Evolutionary conservation across 148 eudicot species (phyloP), one percentile per base, ranked within the genome.

Genomic region (Fagopyrum tataricum): DNA sequence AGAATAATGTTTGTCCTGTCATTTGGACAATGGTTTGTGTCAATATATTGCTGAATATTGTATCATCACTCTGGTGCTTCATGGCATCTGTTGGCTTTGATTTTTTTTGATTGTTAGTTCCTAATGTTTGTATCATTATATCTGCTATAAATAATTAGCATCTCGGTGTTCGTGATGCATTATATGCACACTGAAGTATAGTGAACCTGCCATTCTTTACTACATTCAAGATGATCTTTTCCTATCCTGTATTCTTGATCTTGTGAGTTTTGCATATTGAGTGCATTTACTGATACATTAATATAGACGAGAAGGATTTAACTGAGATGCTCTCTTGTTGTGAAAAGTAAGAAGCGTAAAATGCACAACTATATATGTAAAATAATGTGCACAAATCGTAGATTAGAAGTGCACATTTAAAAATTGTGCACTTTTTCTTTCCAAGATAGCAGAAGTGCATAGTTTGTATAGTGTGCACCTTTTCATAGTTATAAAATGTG

Each of bases 121-220:
- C 49, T 43, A 70, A 8, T 70, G 51, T 42, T 43, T 42, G 52
- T 70, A 42, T 44, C 31, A 26, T 37, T 31, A 21, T 37, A 31
- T 67, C 7, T 70, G 21, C 47, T 44, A 70, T 70, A 18, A 43
- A 43, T 70, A 70, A 69, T 44, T 15, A 44, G 52, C 72, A 70
- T 70, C 69, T 37, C 49, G 21, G 72, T 31, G 72, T 70, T 70
- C 37, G 4, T 44, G 52, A 70, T 69, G 72, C 72, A 43, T 70
- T 70, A 44, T 66, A 11, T 31, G 12, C 37, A 42, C 69, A 64
- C 69, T 15, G 17, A 37, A 15, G 5, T 64, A 8, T 39, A 64
- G 44, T 37, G 69, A 37, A 64, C 39, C 66, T 59, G 23, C 69
- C 20, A 13, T 64, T 64, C 69, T 37, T 70, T 18, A 70, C 51